Percentiles rank a stretch among this genome's conserved stretches.
These are phyloP conservation scores for Lachnellula suecica DNA, from an alignment of 2,329 filamentous ascomycete species.

Conservation along the genomic window DNA sequence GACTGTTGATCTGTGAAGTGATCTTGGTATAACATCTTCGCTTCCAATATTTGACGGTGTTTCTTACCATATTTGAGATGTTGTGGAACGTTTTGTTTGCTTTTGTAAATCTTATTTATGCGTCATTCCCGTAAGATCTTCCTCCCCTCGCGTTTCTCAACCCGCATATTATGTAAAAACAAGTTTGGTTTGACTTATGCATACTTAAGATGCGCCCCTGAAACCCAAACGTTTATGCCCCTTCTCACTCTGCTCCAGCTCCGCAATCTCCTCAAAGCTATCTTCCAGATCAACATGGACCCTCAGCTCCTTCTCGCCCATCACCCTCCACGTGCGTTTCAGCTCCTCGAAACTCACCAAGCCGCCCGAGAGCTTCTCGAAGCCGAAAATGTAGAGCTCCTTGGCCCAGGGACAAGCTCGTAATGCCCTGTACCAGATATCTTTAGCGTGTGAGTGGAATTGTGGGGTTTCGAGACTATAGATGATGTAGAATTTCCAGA, in stretches of 20 bases:
- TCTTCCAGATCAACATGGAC: slow-evolving; percentile 54
- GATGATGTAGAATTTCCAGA: slow-evolving; percentile 53
- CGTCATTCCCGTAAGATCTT: no score
- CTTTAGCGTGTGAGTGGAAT: slow-evolving; percentile 40
- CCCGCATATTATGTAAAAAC: neutral
- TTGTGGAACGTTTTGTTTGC: no score
- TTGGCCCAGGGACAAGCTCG: slow-evolving; percentile 63
- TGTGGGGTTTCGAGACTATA: slow-evolving; percentile 44
- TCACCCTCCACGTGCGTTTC: slow-evolving; percentile 51
- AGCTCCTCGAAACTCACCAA: slow-evolving; percentile 42
- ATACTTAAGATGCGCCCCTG: neutral
- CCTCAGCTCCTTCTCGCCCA: slow-evolving; percentile 61
- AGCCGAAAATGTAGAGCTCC: slow-evolving; percentile 55
- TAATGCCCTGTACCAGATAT: slow-evolving; percentile 55
- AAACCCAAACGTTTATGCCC: slow-evolving; percentile 2
- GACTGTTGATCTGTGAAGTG: no score
- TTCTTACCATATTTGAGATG: no score
- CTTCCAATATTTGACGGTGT: no score
- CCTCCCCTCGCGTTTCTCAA: no score
- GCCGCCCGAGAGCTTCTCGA: slow-evolving; percentile 40
- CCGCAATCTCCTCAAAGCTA: slow-evolving; percentile 25
- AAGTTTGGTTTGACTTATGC: neutral
- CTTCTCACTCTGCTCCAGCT: slow-evolving; percentile 7
- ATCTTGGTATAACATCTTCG: no score
- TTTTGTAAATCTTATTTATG: no score